Conservation (phyloP, 2,329 filamentous ascomycete species). For the Cladosporium halotolerans region DNA sequence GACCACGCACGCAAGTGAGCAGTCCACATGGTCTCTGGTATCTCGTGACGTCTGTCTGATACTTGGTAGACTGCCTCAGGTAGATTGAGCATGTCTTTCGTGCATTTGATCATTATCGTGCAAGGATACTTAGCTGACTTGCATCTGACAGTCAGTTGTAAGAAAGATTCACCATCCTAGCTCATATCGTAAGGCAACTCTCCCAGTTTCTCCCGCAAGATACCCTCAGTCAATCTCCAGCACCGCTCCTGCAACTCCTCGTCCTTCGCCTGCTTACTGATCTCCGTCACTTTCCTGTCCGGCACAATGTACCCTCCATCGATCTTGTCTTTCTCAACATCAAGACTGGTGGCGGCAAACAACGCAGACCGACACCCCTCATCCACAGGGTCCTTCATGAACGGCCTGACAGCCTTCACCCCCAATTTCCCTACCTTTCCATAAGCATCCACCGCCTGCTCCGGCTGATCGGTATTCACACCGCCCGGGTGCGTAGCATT, state of each 20-base stretch:
- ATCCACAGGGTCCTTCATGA: conserved; percentile 46
- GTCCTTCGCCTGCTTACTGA: conserved; percentile 38
- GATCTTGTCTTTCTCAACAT: conserved; percentile 39
- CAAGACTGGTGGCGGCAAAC: conserved; percentile 43
- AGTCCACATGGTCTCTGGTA: too few relatives aligned
- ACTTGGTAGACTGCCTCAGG: too few relatives aligned
- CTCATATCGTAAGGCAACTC: conserved; percentile 14
- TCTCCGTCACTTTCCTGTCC: conserved; percentile 42
- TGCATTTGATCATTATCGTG: too few relatives aligned
- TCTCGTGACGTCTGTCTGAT: too few relatives aligned
- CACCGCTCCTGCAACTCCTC: conserved; percentile 38
- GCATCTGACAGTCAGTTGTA: too few relatives aligned
- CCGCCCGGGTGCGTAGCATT: conserved; percentile 47
- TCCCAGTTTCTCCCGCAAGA: conserved; percentile 39
- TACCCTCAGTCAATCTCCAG: conserved; percentile 41
- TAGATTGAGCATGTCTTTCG: too few relatives aligned
- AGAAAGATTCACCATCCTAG: background rate
- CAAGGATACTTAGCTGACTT: too few relatives aligned
- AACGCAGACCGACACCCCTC: conserved; percentile 43
- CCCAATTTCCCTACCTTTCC: conserved; percentile 42
- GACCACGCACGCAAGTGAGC: too few relatives aligned
- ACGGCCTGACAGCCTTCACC: conserved; percentile 38
- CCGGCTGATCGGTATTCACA: conserved; percentile 43
- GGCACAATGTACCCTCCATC: conserved; percentile 46
- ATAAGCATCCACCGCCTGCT: conserved; percentile 47